Evolutionary conservation across 306 rosid species (phyloP).

Genomic region (Oxytropis ochrocephala): DNA sequence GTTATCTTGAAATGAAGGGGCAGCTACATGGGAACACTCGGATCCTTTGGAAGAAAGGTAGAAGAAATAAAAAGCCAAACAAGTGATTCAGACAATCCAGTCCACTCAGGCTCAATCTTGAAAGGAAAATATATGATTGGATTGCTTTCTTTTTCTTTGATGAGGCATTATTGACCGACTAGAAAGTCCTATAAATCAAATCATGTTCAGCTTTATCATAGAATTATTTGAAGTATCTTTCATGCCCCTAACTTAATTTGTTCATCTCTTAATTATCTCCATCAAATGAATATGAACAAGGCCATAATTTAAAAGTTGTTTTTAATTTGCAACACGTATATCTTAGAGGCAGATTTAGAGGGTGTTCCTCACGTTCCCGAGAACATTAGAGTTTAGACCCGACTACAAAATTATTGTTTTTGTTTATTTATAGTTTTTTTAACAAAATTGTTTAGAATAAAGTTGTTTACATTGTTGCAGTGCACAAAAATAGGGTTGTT

Average conservation of each 20-base stretch:
- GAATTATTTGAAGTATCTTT: not conserved
- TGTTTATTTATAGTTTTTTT: too few relatives aligned
- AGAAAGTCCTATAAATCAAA: not conserved
- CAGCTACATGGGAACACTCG: not conserved
- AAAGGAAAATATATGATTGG: not conserved
- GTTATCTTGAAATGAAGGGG: not conserved
- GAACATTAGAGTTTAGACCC: not conserved
- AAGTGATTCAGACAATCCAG: not conserved
- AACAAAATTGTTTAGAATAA: not conserved
- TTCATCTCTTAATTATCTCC: not conserved
- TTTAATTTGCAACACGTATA: not conserved
- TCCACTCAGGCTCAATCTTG: not conserved
- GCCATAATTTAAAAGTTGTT: not conserved
- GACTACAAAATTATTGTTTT: too few relatives aligned
- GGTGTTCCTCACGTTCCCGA: too few relatives aligned
- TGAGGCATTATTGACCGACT: not conserved
- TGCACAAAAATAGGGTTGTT: too few relatives aligned
- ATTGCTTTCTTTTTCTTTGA: not conserved
- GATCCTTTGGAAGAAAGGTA: not conserved
- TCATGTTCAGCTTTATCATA: not conserved
- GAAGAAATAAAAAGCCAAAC: not conserved
- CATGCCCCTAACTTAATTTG: not conserved
- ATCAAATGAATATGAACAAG: not conserved
- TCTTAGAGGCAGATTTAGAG: too few relatives aligned
- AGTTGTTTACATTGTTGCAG: too few relatives aligned